Base-by-base conservation (phyloP, 1,284 basidiomycete species). In the Phaffia rhodozyma region DNA sequence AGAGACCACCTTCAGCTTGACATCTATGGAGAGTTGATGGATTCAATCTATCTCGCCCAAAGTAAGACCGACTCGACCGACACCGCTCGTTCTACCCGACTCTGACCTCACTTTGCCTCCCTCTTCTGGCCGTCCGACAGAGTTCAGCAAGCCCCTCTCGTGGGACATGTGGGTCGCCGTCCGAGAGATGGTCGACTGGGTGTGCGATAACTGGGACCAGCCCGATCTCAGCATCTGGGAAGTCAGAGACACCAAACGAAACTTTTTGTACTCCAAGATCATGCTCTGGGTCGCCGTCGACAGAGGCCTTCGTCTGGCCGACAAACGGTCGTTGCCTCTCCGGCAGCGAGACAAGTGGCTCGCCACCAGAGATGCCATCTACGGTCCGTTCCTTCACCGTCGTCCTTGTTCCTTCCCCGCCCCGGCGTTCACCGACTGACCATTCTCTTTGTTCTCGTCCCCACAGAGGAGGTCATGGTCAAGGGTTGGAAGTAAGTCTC, bases 41-140 rank as follows among this genome's bases (percentile, higher is more conserved):
- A 96, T 78, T 90, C 86, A 83, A 87, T 96, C 67, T 96, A 96
- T 72, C 83, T 96, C 25, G 86, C 89, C 5, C 91, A 94, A 74
- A 94, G 32, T 34, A 34, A 34, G 93, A 34, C 32, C 9, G 32
- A 34, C 32, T 9, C 32, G 9, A 5, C 25, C 52, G 52, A 18
- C 13, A 18, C 16, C 4, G 16, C 18, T 25, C 32, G 18, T 18
- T 6, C 34, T 63, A 13, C 5, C 34, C 66, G 43, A 30, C 21
- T 48, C 48, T 54, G 6, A 30, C 52, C 47, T 32, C 21, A 38
- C 53, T 1, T 66, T 30, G 23, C n/a, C 27, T 29, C 50, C 23
- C 30, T 59, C 25, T 18, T 48, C 7, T 32, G 29, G 9, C 9
- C 32, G 5, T 34, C 32, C 32, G 32, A 34, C 9, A 58, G 21